Base-by-base conservation (phyloP, 495 filamentous ascomycete genomes). In the Aspergillus heteromorphus region DNA sequence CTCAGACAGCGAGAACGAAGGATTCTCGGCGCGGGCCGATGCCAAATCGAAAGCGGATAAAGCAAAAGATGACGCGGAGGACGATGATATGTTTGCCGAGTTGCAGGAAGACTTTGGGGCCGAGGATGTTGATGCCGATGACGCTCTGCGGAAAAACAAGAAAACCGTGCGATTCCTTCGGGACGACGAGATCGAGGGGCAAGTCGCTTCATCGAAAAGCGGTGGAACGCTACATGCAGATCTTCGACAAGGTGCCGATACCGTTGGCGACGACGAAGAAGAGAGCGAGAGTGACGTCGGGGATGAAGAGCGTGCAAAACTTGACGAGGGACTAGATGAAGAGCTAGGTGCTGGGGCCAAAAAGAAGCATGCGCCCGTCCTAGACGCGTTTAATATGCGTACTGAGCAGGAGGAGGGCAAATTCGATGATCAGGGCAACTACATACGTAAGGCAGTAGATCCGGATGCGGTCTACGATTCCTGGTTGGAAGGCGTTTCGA, bases 311-410 rank as follows among this genome's bases (percentile, higher is more conserved):
- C 73, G 86, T 40, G 85, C 85, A 4, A 86, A 79, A 48, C 75
- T 83, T 43, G 84, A 87, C 51, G 81, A 80, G 16, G 87, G 83
- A 2, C 60, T 95, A 4, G 92, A 95, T 60, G 86, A 90, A 45
- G 93, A 97, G 67, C 72, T 98, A 27, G 95, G 95, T 2, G 85
- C 87, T 2, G 95, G 93, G 6, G 85, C 84, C 0, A 86, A 91
- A 60, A 97, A 97, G 70, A 91, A 87, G 65, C 89, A 95, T 67
- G 95, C 95, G 14, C 93, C 93, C n/a, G 86, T 93, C 61, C 77
- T 97, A 21, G 93, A 97, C 70, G 93, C 91, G 0, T 98, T 98
- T 78, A 96, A 98, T 63, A 91, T 98, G 82, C 83, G 79, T 45
- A 72, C 77, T 5, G 93, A 98, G 69, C 84, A 91, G 63, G 95